Percentiles rank a stretch among this genome's conserved stretches.
Evolutionary conservation across 75 land plant genomes (phyloP).

Genomic region (Picea glauca): DNA sequence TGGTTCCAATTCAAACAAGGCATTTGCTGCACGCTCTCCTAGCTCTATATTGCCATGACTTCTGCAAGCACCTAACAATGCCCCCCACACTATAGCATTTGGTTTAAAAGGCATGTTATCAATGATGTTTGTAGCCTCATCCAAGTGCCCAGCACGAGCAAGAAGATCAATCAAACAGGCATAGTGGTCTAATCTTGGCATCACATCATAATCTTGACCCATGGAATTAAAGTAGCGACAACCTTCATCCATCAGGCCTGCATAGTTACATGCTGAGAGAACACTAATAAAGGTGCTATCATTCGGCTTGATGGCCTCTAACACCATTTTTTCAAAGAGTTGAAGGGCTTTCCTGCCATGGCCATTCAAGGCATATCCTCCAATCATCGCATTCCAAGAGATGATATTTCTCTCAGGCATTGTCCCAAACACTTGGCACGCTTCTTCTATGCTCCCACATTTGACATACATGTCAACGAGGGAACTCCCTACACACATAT

Average conservation of each 20-base stretch:
- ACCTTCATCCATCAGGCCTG: conserved; percentile 1
- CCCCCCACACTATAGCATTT: neutral
- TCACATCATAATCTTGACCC: neutral
- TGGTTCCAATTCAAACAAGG: neutral
- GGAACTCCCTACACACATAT: conserved; percentile 27
- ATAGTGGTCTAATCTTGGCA: neutral
- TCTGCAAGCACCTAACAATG: neutral
- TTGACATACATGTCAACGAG: conserved; percentile 46
- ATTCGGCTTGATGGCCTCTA: neutral
- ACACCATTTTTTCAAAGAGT: conserved; percentile 29
- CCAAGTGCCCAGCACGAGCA: neutral
- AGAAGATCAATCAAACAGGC: conserved; percentile 5
- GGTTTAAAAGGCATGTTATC: neutral
- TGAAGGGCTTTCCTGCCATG: conserved; percentile 20
- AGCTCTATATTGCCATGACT: neutral
- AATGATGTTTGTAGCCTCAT: neutral
- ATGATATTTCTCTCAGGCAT: conserved; percentile 28
- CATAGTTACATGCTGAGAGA: neutral
- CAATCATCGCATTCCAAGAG: conserved; percentile 43
- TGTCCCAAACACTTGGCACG: conserved; percentile 22
- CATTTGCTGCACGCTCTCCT: neutral
- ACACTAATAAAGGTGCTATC: neutral
- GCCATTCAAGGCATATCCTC: conserved; percentile 27
- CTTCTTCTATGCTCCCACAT: conserved; percentile 28
- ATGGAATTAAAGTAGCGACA: neutral